phyloP scores from a whole-genome alignment of 176 grass and related monocot genomes.

The Hyparrhenia diplandra region DNA sequence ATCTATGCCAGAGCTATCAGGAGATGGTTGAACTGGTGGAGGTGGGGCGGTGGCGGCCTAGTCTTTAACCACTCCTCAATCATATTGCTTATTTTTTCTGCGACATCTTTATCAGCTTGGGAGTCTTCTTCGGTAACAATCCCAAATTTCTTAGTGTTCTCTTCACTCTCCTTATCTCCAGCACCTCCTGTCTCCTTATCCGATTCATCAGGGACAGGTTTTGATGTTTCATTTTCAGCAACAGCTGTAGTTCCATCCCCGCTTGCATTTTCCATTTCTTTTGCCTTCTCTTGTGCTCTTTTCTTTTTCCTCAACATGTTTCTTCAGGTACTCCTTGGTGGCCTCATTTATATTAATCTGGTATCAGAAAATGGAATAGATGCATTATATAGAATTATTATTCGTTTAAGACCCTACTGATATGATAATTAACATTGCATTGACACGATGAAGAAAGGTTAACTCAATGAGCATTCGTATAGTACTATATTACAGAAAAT shows the following conservation, averaged over 20 bases:
- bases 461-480: not conserved
- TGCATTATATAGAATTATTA: not conserved
- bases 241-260: conserved; percentile 29
- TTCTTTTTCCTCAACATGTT: conserved; percentile 91
- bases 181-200: conserved; percentile 46
- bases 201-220: conserved; percentile 43
- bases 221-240: conserved; percentile 53
- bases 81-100: conserved; percentile 69
- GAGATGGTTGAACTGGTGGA: conserved; percentile 41
- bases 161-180: conserved; percentile 56
- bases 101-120: conserved; percentile 55
- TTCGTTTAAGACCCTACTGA: not conserved
- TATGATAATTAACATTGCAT: conserved; percentile 8
- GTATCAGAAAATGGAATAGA: conserved; percentile 9
- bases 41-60: conserved; percentile 67
- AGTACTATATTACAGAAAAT: not conserved
- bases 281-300: conserved; percentile 60
- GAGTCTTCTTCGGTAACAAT: conserved; percentile 83
- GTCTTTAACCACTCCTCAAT: conserved; percentile 90
- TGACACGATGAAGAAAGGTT: conserved; percentile 19
- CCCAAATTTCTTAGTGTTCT: conserved; percentile 62
- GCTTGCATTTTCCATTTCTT: conserved; percentile 48
- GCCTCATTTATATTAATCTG: conserved; percentile 97
- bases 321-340: conserved; percentile 84
- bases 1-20: conserved; percentile 53